These are phyloP conservation scores for Macrotyloma uniflorum DNA, from an alignment of 306 rosid species.

Conservation along the genomic window DNA sequence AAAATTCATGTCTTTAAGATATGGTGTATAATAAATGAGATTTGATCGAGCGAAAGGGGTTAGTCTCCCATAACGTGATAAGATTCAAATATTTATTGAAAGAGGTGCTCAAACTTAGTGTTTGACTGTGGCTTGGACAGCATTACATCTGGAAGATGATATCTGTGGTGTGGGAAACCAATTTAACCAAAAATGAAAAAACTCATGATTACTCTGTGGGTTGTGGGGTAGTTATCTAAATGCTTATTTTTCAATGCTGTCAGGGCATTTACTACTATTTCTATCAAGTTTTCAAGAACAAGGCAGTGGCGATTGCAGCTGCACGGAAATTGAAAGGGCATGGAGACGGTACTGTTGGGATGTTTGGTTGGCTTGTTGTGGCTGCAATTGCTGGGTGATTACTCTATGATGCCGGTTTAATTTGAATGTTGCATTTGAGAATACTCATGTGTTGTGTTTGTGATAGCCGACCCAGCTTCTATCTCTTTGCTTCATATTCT, in stretches of 20 bases:
- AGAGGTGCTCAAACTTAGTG: not conserved
- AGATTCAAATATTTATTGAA: not conserved
- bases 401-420: not conserved
- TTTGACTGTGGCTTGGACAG: not conserved
- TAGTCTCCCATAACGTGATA: not conserved
- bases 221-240: constrained; percentile 11
- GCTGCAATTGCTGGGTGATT: constrained; percentile 86
- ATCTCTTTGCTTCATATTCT: constrained; percentile 17
- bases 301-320: constrained; percentile 76
- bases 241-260: constrained; percentile 15
- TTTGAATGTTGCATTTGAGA: constrained; percentile 17
- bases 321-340: constrained; percentile 61
- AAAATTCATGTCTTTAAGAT: not conserved
- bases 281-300: constrained; percentile 86
- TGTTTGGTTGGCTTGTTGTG: constrained; percentile 83
- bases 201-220: constrained; percentile 11
- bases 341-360: constrained; percentile 87
- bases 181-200: not conserved
- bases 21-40: not conserved
- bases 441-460: not conserved
- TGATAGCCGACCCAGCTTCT: not conserved
- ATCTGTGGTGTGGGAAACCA: not conserved
- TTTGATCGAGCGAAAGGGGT: not conserved
- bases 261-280: constrained; percentile 88
- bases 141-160: not conserved